Evolutionary conservation across 345 rosid species (phyloP).

Genomic region (Geranium brycei): DNA sequence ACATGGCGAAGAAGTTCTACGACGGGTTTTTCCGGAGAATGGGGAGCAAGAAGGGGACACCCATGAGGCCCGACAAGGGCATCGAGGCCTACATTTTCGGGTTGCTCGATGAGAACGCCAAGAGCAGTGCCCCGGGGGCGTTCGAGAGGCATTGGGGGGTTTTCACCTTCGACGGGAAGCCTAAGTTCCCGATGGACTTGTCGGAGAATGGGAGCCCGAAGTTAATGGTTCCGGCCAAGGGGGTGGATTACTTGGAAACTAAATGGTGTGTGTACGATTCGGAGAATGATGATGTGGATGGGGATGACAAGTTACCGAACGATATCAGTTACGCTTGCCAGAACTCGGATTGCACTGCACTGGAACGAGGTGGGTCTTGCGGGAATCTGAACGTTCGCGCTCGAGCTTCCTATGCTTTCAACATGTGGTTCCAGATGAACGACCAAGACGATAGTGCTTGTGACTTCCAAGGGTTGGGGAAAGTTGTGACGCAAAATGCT

Average conservation of each 20-base stretch:
- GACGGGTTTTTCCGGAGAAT: slow-evolving; percentile 53
- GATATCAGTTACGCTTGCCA: slow-evolving; percentile 43
- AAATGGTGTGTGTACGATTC: slow-evolving; percentile 53
- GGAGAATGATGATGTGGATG: slow-evolving; percentile 1
- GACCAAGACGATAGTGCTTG: slow-evolving; percentile 55
- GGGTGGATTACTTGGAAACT: slow-evolving; percentile 37
- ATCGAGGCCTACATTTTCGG: slow-evolving; percentile 53
- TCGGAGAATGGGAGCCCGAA: slow-evolving; percentile 40
- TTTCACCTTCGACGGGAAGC: slow-evolving; percentile 55
- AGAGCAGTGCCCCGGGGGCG: slow-evolving; percentile 55
- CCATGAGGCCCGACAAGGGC: slow-evolving; percentile 34
- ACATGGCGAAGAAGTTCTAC: slow-evolving; percentile 48
- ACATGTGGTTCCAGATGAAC: slow-evolving; percentile 48
- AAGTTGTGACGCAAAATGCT: slow-evolving; percentile 29
- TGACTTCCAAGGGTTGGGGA: slow-evolving; percentile 47
- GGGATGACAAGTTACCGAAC: slow-evolving; percentile 2
- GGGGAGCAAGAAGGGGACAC: slow-evolving; percentile 45
- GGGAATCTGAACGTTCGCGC: slow-evolving; percentile 13
- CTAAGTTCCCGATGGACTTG: slow-evolving; percentile 59
- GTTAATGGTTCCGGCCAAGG: slow-evolving; percentile 43
- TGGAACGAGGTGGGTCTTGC: slow-evolving; percentile 34
- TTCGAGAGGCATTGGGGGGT: slow-evolving; percentile 96
- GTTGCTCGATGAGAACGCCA: slow-evolving; percentile 58
- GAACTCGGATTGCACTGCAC: slow-evolving; percentile 41
- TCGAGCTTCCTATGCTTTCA: slow-evolving; percentile 59